Base-by-base conservation (phyloP, 2,329 filamentous ascomycete species). In the Biscogniauxia mediterranea region DNA sequence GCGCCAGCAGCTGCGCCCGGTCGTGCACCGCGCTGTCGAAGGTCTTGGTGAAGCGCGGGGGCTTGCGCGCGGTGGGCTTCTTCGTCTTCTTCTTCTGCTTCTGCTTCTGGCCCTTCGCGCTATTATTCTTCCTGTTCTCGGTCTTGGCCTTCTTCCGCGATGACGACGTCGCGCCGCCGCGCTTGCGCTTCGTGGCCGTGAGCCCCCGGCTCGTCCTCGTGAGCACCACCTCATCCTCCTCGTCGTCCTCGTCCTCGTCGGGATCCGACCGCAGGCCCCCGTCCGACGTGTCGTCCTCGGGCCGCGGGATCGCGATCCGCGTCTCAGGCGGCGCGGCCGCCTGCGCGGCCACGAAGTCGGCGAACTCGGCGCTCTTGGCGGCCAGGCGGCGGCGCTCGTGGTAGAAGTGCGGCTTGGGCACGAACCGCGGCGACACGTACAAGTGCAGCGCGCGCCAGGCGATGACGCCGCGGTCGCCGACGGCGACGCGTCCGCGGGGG, bases 391-490 rank as follows among this genome's bases (percentile, higher is more conserved):
- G 62, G 15, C 65, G 61, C 50, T 66, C 65, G 58, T 61, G 61
- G n/a, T 62, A 64, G 58, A 66, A 65, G 56, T 65, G 65, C 1
- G 60, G 65, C 20, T 65, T 66, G 5, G 65, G 65, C 11, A 66
- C 61, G 11, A 59, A 66, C 53, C 58, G 58, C 1, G 65, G 65
- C 23, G 63, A 58, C 21, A 66, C 23, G 3, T 55, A 57, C 3
- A 26, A 15, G 23, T 64, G 65, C 49, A 66, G 65, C 1, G 60
- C 23, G 28, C 63, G 60, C 50, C 61, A 58, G 52, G 65, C 63
- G 17, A 66, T n/a, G 7, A 65, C 46, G 5, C 65, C 65, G 11
- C 7, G 54, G 9, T 65, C 65, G 4, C 46, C 63, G 26, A 57
- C 56, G 20, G 2, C 23, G n/a, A 65, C 63, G 15, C 58, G 32